phyloP scores from a whole-genome alignment of 1,139 yeast genomes.

The Suhomyces guaymorum region DNA sequence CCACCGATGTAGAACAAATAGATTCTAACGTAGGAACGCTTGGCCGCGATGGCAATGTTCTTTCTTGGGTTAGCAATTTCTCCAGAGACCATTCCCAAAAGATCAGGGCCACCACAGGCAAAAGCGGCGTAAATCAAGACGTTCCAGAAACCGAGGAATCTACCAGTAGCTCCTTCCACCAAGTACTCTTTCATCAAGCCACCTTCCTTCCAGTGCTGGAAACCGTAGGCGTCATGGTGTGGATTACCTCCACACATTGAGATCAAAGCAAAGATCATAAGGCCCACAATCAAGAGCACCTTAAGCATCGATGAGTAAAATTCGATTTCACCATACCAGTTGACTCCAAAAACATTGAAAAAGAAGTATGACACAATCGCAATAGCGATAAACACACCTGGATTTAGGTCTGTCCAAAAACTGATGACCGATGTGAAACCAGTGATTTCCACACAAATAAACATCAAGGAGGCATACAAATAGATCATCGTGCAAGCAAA shows the following conservation, averaged over 20 bases:
- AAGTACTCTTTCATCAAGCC: slow-evolving; percentile 36
- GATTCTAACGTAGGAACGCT: slow-evolving; percentile 36
- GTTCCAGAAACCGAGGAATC: slow-evolving; percentile 39
- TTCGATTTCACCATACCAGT: slow-evolving; percentile 45
- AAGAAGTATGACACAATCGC: slow-evolving; percentile 29
- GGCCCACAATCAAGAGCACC: slow-evolving; percentile 40
- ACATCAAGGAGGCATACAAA: slow-evolving; percentile 39
- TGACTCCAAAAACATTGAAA: slow-evolving; percentile 38
- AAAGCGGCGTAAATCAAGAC: slow-evolving; percentile 41
- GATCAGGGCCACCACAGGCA: slow-evolving; percentile 47
- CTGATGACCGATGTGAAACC: slow-evolving; percentile 38
- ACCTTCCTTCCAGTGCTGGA: slow-evolving; percentile 36
- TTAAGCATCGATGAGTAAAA: slow-evolving; percentile 39
- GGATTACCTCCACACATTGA: slow-evolving; percentile 18
- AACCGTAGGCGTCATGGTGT: slow-evolving; percentile 37
- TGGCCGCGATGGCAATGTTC: slow-evolving; percentile 36
- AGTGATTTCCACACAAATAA: slow-evolving; percentile 38
- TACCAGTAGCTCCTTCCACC: slow-evolving; percentile 35
- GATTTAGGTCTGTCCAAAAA: slow-evolving; percentile 43
- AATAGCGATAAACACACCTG: slow-evolving; percentile 39
- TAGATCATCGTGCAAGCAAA: slow-evolving; percentile 41
- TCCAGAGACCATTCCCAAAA: slow-evolving; percentile 35
- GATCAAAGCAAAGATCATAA: slow-evolving; percentile 40
- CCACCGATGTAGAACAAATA: slow-evolving; percentile 42
- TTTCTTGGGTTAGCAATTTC: slow-evolving; percentile 37